Evolutionary conservation across 192 early-diverging fungal species (phyloP), one percentile per base, ranked within the genome.

Genomic region (Coemansia sp.): DNA sequence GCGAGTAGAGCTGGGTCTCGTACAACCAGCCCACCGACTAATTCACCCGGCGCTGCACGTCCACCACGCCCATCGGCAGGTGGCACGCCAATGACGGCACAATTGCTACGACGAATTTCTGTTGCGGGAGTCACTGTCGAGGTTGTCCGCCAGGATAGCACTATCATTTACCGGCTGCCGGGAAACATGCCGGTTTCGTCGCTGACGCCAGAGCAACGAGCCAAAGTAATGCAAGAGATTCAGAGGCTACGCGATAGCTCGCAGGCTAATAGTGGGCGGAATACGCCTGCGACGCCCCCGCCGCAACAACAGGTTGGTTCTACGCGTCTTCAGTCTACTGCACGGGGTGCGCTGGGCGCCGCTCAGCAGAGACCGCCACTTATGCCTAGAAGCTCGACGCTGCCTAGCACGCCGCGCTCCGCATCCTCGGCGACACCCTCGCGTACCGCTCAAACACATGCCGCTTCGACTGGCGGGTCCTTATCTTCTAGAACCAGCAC

Each of bases 111-210:
- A 28, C 67, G 65, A 47, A 72, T 83, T 26, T 35, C 45, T 13
- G 76, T 83, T 6, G 80, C 75, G 3, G 72, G 76, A 11, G 72
- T 78, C 11, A 78, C 65, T 0, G 67, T 83, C 21, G 80, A 83
- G 66, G 76, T 83, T 2, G 80, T 83, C 21, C 72, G 76, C 6
- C 71, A 77, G 60, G 65, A 68, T 50, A 77, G 59, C 50, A 73
- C 68, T 0, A 78, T 83, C 31, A 78, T 83, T 14, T 83, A 83
- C 33, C 55, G 80, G 3, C 72, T 83, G 25, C 72, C 68, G 6
- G 76, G 75, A 42, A 83, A 83, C 66, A 78, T 69, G 76, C 76
- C 80, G 0, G 80, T 83, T 39, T 71, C 75, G 0, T 71, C 80
- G 62, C 57, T 83, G 63, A 78, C 80, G 5, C 59, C 66, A 18